These are phyloP conservation scores for Suillus fuscotomentosus DNA, from an alignment of 768 basidiomycete genomes.

Conservation along the genomic window DNA sequence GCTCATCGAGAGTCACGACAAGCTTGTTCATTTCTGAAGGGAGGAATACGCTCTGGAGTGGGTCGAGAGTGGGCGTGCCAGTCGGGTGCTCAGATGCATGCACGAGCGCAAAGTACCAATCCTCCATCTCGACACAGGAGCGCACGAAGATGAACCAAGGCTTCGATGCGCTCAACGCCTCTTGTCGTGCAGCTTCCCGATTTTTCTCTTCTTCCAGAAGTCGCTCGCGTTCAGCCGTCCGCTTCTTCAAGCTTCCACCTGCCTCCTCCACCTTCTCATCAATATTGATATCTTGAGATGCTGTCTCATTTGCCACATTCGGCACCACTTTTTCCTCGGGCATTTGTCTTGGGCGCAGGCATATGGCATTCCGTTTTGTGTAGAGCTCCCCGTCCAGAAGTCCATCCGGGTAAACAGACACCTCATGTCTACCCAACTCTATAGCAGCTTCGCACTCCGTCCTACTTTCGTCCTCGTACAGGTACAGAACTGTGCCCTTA, in stretches of 20 bases:
- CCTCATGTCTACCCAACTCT: slow-evolving; percentile 76
- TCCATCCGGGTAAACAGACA: slow-evolving; percentile 72
- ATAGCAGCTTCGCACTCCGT: slow-evolving; percentile 90
- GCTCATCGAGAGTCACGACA: slow-evolving; percentile 83
- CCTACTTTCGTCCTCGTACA: slow-evolving; percentile 93
- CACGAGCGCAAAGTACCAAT: slow-evolving; percentile 87
- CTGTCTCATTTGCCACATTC: slow-evolving; percentile 55
- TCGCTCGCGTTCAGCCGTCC: slow-evolving; percentile 39
- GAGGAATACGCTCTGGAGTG: slow-evolving; percentile 65
- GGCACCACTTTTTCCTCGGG: slow-evolving; percentile 38
- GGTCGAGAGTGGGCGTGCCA: slow-evolving; percentile 57
- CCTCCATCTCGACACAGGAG: slow-evolving; percentile 91
- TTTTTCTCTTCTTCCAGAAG: slow-evolving; percentile 28
- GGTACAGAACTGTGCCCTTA: slow-evolving; percentile 87
- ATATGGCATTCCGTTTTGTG: slow-evolving; percentile 86
- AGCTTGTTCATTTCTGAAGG: slow-evolving; percentile 80
- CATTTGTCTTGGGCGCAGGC: slow-evolving; percentile 54
- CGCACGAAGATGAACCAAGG: slow-evolving; percentile 96
- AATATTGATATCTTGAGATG: slow-evolving; percentile 24
- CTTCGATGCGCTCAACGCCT: slow-evolving; percentile 49
- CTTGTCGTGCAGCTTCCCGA: slow-evolving; percentile 42
- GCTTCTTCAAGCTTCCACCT: slow-evolving; percentile 40
- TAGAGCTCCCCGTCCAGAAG: slow-evolving; percentile 87
- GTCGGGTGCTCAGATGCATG: slow-evolving; percentile 69
- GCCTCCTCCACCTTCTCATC: slow-evolving; percentile 38